These are phyloP conservation scores for Protomyces arabidopsidicola DNA, from an alignment of 1,139 yeast species.

Conservation along the genomic window DNA sequence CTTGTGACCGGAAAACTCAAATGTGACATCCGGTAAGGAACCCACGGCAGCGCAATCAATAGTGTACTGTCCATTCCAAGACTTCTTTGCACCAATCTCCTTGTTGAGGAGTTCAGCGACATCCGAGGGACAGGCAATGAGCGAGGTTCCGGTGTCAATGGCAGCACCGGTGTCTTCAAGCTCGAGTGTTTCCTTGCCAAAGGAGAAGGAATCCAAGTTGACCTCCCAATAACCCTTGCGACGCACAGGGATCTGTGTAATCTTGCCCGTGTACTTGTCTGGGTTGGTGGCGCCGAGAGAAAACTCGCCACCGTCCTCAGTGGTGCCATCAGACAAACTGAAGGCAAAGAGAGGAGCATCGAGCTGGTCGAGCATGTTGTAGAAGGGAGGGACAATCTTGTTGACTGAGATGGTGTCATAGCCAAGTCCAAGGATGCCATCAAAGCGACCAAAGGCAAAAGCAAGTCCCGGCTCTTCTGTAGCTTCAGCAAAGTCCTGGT, in stretches of 20 bases:
- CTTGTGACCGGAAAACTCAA: constrained; percentile 82
- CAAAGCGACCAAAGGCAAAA: constrained; percentile 96
- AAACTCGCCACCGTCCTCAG: constrained; percentile 74
- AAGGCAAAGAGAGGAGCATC: constrained; percentile 84
- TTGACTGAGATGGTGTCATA: constrained; percentile 86
- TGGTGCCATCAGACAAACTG: constrained; percentile 73
- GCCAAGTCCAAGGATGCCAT: constrained; percentile 92
- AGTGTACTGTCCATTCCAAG: constrained; percentile 95
- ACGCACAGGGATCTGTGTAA: constrained; percentile 94
- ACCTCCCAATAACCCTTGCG: constrained; percentile 99
- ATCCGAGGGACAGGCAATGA: constrained; percentile 88
- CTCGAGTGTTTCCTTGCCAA: constrained; percentile 86
- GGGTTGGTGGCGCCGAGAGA: constrained; percentile 92
- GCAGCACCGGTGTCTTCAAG: constrained; percentile 88
- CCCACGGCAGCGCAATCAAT: constrained; percentile 83
- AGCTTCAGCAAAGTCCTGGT: constrained; percentile 94
- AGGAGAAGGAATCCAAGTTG: constrained; percentile 76
- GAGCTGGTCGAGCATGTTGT: constrained; percentile 74
- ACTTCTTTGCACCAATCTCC: constrained; percentile 93
- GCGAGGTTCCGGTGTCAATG: constrained; percentile 95
- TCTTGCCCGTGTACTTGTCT: constrained; percentile 66
- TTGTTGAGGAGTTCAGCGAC: constrained; percentile 91
- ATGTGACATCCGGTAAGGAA: constrained; percentile 80
- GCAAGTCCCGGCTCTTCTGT: constrained; percentile 96
- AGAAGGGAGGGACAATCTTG: constrained; percentile 85